Conservation (phyloP, 2,329 filamentous ascomycete species). For the Fusarium palustre region DNA sequence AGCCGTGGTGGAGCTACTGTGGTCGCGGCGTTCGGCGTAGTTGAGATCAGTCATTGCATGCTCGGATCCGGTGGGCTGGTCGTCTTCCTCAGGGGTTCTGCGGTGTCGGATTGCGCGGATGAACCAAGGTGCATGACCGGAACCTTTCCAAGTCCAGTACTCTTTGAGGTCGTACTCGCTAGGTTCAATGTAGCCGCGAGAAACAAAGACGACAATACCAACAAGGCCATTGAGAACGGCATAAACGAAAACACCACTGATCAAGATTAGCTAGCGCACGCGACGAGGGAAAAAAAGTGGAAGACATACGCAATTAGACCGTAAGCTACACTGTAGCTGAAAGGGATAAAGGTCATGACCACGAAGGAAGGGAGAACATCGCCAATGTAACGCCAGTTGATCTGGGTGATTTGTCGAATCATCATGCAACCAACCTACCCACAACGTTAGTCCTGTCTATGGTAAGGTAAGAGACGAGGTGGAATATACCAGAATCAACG, state of each 20-base stretch:
- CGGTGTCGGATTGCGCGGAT: slow-evolving; percentile 53
- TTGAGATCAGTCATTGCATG: slow-evolving; percentile 26
- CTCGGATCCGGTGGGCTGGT: slow-evolving; percentile 19
- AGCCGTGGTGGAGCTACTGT: slow-evolving; percentile 30
- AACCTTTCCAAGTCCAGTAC: slow-evolving; percentile 66
- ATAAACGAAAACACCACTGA: slow-evolving; percentile 66
- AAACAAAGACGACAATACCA: slow-evolving; percentile 58
- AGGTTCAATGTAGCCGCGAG: slow-evolving; percentile 59
- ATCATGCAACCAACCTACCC: slow-evolving; percentile 77
- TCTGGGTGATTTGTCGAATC: slow-evolving; percentile 78
- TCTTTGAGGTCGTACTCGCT: slow-evolving; percentile 66
- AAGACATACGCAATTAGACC: slow-evolving; percentile 76
- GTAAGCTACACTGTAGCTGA: slow-evolving; percentile 83
- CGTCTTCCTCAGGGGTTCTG: slow-evolving; percentile 10
- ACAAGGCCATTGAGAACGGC: slow-evolving; percentile 62
- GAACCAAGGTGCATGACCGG: slow-evolving; percentile 62
- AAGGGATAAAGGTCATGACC: slow-evolving; percentile 79
- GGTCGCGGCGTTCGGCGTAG: slow-evolving; percentile 18
- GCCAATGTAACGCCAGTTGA: slow-evolving; percentile 82
- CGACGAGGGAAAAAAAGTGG: fast-evolving
- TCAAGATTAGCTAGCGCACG: slow-evolving; percentile 26
- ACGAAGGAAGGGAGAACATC: slow-evolving; percentile 82
- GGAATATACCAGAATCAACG: slow-evolving; percentile 70
- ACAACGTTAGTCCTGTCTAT: slow-evolving; percentile 4
- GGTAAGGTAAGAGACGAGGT: fast-evolving